These are phyloP conservation scores for Alternaria hordeiaustralica DNA, from an alignment of 2,329 filamentous ascomycete genomes.

Conservation along the genomic window DNA sequence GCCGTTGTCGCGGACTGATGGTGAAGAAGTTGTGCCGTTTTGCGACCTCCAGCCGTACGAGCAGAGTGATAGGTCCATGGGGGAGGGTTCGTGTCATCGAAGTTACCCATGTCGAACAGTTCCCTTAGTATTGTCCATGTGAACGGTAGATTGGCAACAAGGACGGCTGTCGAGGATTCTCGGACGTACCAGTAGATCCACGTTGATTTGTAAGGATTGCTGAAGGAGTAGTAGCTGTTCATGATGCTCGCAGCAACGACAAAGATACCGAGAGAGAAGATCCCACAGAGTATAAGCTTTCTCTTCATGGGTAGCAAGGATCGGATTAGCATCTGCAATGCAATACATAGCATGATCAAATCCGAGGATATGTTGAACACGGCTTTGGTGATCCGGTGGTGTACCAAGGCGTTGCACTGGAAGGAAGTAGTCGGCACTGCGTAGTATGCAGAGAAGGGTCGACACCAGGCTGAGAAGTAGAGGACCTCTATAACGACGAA, in stretches of 20 bases:
- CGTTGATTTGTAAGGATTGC: slow-evolving; percentile 26
- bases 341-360: slow-evolving; percentile 54
- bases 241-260: slow-evolving; percentile 57
- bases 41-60: slow-evolving; percentile 32
- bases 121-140: slow-evolving; percentile 60
- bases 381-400: slow-evolving; percentile 50
- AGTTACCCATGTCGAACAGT: slow-evolving; percentile 51
- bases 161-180: slow-evolving; percentile 38
- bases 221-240: slow-evolving; percentile 54
- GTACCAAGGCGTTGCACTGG: slow-evolving; percentile 42
- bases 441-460: slow-evolving; percentile 61
- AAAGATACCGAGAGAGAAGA: slow-evolving; percentile 64
- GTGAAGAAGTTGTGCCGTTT: slow-evolving; percentile 22
- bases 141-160: slow-evolving; percentile 60
- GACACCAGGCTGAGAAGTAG: slow-evolving; percentile 62
- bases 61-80: slow-evolving; percentile 40
- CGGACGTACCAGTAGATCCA: slow-evolving; percentile 46
- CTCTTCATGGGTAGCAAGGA: slow-evolving; percentile 52
- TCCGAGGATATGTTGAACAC: slow-evolving; percentile 56
- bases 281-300: slow-evolving; percentile 62
- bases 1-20: slow-evolving; percentile 12
- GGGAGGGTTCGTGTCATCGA: slow-evolving; percentile 37
- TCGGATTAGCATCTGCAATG: slow-evolving; percentile 54
- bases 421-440: slow-evolving; percentile 52
- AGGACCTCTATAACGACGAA: slow-evolving; percentile 58